Percentiles rank a stretch among this genome's conserved stretches.
Conservation (phyloP, 2,329 filamentous ascomycete genomes). For the Sarocladium kiliense region DNA sequence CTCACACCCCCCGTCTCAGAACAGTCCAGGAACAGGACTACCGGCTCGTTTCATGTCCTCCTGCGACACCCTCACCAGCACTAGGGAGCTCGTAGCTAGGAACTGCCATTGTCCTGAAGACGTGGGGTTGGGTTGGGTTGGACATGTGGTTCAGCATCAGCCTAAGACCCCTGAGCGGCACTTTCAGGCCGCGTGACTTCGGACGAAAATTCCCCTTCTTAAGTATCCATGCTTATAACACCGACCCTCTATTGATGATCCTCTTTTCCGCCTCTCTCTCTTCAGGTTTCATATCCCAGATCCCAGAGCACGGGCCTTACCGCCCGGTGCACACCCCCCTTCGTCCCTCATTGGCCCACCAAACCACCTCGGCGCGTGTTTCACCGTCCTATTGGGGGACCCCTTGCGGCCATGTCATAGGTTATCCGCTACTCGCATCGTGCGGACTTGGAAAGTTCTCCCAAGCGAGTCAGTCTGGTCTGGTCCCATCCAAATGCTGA, state of each 20-base stretch:
- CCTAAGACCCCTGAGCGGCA: neutral
- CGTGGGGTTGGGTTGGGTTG: neutral
- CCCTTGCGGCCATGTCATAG: neutral
- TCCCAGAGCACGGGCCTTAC: conserved; percentile 7
- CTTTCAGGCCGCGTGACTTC: conserved; percentile 6
- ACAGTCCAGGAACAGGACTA: neutral
- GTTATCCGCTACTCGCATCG: no score
- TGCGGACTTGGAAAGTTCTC: no score
- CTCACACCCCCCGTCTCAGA: neutral
- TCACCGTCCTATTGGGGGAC: neutral
- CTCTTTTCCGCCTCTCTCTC: neutral
- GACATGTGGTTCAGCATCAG: neutral
- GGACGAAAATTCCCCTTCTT: conserved; percentile 6
- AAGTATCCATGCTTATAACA: neutral
- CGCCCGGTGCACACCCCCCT: neutral
- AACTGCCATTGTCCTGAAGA: neutral
- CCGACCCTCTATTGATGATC: neutral
- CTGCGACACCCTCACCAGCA: neutral
- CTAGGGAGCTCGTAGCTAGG: neutral
- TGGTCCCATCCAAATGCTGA: neutral
- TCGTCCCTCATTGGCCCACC: neutral
- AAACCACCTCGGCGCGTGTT: conserved; percentile 6
- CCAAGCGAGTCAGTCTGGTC: neutral
- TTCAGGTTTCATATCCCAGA: neutral
- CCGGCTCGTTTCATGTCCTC: conserved; percentile 6